These are phyloP conservation scores for Chrysanthemum lavandulifolium DNA, from an alignment of 129 eudicot genomes.

Conservation along the genomic window DNA sequence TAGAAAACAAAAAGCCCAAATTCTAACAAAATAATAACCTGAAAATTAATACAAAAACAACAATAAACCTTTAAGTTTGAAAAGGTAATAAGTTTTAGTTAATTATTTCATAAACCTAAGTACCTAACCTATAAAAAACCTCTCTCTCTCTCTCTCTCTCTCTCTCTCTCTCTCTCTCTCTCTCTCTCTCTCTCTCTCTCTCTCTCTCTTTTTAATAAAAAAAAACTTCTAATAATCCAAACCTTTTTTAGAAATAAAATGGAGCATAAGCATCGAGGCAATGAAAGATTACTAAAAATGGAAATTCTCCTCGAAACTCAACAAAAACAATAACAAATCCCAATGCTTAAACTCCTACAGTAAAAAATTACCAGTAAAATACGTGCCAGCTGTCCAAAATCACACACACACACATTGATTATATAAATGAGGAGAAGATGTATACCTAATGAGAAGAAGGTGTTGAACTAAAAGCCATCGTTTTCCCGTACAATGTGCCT, in stretches of 20 bases:
- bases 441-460: background rate
- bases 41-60: no score
- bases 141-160: no score
- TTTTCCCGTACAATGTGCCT: conserved; percentile 32
- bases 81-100: background rate
- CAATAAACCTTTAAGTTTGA: background rate
- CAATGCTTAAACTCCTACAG: conserved; percentile 7
- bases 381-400: no score
- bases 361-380: background rate
- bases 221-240: background rate
- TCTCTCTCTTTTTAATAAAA: no score
- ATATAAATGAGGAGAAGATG: background rate
- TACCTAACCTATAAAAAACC: no score
- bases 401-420: background rate
- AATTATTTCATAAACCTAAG: no score
- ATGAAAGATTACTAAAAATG: conserved; percentile 22
- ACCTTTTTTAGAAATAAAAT: no score
- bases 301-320: conserved; percentile 12
- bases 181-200: no score
- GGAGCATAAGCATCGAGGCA: conserved; percentile 13
- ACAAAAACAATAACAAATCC: conserved; percentile 22
- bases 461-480: conserved; percentile 12
- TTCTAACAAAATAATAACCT: no score
- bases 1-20: background rate
- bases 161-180: no score